A percentile compares a stretch with the other conserved stretches of the same genome.
These are phyloP conservation scores for Brassica carinata DNA, from an alignment of 345 rosid species.

Conservation along the genomic window DNA sequence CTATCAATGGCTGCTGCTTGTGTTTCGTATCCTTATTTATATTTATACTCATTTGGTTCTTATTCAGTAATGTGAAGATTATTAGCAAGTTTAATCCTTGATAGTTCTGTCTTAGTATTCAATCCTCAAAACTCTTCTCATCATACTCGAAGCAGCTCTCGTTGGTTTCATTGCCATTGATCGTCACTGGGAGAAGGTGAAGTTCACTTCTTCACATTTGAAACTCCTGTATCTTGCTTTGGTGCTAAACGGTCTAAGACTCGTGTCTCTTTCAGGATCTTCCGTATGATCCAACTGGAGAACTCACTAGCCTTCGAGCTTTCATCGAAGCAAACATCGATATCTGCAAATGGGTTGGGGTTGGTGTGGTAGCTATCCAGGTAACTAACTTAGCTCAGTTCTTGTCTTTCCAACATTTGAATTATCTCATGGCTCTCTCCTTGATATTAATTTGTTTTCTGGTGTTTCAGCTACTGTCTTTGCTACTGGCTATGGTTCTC, in stretches of 20 bases:
- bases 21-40: slow-evolving; percentile 85
- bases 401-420: background rate
- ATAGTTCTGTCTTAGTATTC: slow-evolving; percentile 50
- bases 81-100: slow-evolving; percentile 38
- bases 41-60: background rate
- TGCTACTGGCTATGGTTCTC: slow-evolving; percentile 71
- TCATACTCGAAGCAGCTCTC: slow-evolving; percentile 73
- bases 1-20: slow-evolving; percentile 81
- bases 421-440: background rate
- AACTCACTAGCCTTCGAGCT: slow-evolving; percentile 67
- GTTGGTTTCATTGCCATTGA: slow-evolving; percentile 84
- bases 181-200: slow-evolving; percentile 80
- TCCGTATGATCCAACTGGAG: slow-evolving; percentile 83
- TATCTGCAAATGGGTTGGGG: slow-evolving; percentile 86
- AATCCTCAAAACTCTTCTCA: slow-evolving; percentile 57
- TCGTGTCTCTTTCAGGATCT: slow-evolving; percentile 33
- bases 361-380: slow-evolving; percentile 67
- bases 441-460: background rate
- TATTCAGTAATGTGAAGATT: background rate
- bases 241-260: slow-evolving; percentile 1
- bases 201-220: slow-evolving; percentile 18
- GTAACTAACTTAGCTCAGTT: slow-evolving; percentile 39
- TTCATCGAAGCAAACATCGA: slow-evolving; percentile 69
- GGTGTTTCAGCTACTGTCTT: slow-evolving; percentile 59
- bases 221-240: background rate